phyloP scores from a whole-genome alignment of 2,329 filamentous ascomycete genomes.

The Colletotrichum costaricense region DNA sequence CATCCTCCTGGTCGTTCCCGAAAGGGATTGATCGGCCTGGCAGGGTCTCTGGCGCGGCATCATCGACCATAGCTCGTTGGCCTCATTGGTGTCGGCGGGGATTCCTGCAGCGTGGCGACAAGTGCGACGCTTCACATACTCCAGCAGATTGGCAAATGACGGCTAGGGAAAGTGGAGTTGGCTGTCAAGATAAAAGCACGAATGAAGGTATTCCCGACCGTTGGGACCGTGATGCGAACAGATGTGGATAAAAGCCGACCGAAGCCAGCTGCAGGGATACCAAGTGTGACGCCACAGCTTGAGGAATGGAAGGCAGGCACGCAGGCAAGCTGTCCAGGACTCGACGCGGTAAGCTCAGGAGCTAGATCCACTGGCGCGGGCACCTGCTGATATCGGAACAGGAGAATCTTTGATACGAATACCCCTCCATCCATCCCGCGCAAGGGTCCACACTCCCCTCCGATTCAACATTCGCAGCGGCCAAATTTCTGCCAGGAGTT shows the following conservation, averaged over 20 bases:
- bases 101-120: conserved; percentile 15
- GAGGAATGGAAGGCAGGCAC: background rate
- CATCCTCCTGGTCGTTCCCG: conserved; percentile 36
- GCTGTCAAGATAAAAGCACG: conserved; percentile 13
- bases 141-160: background rate
- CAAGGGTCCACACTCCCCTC: conserved; percentile 34
- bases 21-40: conserved; percentile 43
- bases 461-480: conserved; percentile 18
- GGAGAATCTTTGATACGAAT: conserved; percentile 32
- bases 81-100: conserved; percentile 41
- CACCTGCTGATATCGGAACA: background rate
- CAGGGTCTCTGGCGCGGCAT: conserved; percentile 55
- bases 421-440: conserved; percentile 29
- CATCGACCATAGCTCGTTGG: conserved; percentile 62
- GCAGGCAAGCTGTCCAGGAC: conserved; percentile 6
- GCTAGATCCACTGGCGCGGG: background rate
- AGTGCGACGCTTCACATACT: conserved; percentile 30
- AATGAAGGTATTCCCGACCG: conserved; percentile 4
- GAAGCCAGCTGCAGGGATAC: conserved; percentile 31
- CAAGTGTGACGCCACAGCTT: conserved; percentile 32
- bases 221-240: conserved; percentile 22
- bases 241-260: conserved; percentile 25
- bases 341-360: background rate
- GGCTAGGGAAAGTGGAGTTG: background rate
- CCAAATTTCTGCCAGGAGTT: conserved; percentile 33